Evolutionary conservation across 2,329 filamentous ascomycete genomes (phyloP).

Genomic region (Leptographium flavum): DNA sequence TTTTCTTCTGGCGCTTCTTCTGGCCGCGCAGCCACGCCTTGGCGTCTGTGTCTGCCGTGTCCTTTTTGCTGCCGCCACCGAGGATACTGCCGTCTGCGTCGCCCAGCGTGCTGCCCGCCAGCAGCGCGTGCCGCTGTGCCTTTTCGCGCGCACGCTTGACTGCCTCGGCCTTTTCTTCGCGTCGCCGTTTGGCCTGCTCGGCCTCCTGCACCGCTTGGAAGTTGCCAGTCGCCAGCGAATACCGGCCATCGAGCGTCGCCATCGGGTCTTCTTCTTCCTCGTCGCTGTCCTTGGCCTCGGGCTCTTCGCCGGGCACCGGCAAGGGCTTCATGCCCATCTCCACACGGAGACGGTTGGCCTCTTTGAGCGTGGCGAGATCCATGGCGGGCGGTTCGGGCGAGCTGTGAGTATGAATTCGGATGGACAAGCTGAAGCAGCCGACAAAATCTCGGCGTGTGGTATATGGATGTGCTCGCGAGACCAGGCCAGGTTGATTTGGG

Average conservation of each 20-base stretch:
- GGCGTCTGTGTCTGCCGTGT: slow-evolving; percentile 48
- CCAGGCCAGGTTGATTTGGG: too few relatives aligned
- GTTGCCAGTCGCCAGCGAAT: slow-evolving; percentile 61
- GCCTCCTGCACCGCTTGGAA: slow-evolving; percentile 51
- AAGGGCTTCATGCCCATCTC: slow-evolving; percentile 84
- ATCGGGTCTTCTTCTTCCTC: slow-evolving; percentile 53
- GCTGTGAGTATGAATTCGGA: too few relatives aligned
- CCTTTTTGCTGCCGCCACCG: slow-evolving; percentile 27
- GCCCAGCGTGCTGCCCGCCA: slow-evolving; percentile 74
- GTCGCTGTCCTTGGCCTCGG: slow-evolving; percentile 8
- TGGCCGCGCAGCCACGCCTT: slow-evolving; percentile 76
- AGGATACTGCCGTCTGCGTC: slow-evolving; percentile 54
- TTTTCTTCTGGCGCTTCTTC: slow-evolving; percentile 90
- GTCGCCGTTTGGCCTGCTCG: slow-evolving; percentile 62
- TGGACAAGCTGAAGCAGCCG: too few relatives aligned
- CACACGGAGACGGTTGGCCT: slow-evolving; percentile 82
- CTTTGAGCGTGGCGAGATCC: slow-evolving; percentile 68
- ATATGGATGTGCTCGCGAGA: too few relatives aligned
- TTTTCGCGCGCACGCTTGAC: slow-evolving; percentile 79
- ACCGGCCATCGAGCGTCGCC: slow-evolving; percentile 72
- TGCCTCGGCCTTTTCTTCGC: slow-evolving; percentile 66
- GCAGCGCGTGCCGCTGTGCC: slow-evolving; percentile 57
- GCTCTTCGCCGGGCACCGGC: slow-evolving; percentile 55
- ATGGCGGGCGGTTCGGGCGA: slow-evolving; percentile 22
- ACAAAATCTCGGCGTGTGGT: too few relatives aligned